Base-by-base conservation (phyloP, 208 protist species). In the Spongospora subterranea region DNA sequence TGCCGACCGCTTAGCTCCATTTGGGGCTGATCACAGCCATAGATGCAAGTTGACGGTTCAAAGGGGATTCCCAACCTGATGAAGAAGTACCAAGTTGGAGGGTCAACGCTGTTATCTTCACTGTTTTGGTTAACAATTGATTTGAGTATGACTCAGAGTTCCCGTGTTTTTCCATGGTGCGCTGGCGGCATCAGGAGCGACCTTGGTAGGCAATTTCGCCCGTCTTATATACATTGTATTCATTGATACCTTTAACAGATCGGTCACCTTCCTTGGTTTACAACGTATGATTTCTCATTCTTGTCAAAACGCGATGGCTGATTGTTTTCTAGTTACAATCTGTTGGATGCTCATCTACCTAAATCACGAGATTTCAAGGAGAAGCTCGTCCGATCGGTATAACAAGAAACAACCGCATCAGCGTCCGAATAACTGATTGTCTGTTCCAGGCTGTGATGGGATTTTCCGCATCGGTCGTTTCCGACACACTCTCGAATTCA, bases 251-350 rank as follows among this genome's bases (percentile, higher is more conserved):
- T 41, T 90, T 13, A 24, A 41, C 91, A 77, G 32, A 0, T 89
- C 13, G 90, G 54, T 92, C 91, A 91, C 50, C 92, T 45, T 77
- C 90, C 40, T 53, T 92, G 71, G 65, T 88, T 92, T 35, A 41
- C 91, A 20, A 41, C 92, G 39, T 41, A 64, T 43, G 20, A 11
- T 92, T 92, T 65, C n/a, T 92, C 43, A 24, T 0, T 45, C 0
- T 29, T 76, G 53, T 90, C 93, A 92, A 29, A 29, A 29, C 50
- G 13, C 0, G 94, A 95, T 91, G 94, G 77, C n/a, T 92, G 93
- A 24, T 94, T 93, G 94, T 95, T 94, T 90, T 91, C 64, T 38
- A 95, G 93, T 40, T 94, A 93, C 88, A 96, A 95, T 91, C 88
- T 89, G 0, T 92, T 95, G 17, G 45, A 94, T 64, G 88, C 1